Conservation (phyloP, 2,329 filamentous ascomycete genomes). For the Aspergillus fijiensis region DNA sequence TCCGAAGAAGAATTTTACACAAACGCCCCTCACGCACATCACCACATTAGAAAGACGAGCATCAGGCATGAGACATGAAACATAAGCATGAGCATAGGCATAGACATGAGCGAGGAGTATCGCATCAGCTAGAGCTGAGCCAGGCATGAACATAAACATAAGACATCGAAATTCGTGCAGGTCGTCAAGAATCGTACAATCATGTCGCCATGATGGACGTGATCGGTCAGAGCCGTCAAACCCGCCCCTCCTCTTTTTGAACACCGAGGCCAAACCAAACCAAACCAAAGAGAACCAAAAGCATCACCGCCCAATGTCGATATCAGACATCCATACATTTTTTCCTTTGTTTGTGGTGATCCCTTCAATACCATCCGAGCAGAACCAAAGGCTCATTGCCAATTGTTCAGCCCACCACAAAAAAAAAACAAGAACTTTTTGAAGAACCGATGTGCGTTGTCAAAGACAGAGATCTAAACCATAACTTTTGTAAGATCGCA, state of each 20-base stretch:
- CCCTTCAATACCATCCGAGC: conserved; percentile 18
- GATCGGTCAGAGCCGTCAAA: conserved; percentile 23
- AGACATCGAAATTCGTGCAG: conserved; percentile 22
- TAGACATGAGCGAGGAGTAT: too few species aligned
- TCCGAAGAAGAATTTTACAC: conserved; percentile 18
- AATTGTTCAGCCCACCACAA: conserved; percentile 17
- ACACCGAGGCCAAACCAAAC: conserved; percentile 17
- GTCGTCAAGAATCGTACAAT: conserved; percentile 30
- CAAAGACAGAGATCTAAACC: conserved; percentile 5
- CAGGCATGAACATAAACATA: conserved; percentile 14
- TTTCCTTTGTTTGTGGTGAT: conserved; percentile 9
- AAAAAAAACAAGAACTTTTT: conserved; percentile 14
- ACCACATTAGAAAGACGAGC: conserved; percentile 9
- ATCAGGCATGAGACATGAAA: conserved; percentile 12
- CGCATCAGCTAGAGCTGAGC: too few species aligned
- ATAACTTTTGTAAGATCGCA: not conserved
- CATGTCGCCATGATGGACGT: conserved; percentile 28
- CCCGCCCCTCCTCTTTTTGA: conserved; percentile 18
- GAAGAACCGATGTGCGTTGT: not conserved
- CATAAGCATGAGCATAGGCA: conserved; percentile 13
- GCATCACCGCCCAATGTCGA: not conserved
- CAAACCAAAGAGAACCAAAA: conserved; percentile 20
- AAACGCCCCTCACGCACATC: conserved; percentile 13
- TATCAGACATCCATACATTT: conserved; percentile 6
- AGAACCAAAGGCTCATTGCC: conserved; percentile 4